Conservation (phyloP, 1,139 yeast species). For the Lodderomyces theae region DNA sequence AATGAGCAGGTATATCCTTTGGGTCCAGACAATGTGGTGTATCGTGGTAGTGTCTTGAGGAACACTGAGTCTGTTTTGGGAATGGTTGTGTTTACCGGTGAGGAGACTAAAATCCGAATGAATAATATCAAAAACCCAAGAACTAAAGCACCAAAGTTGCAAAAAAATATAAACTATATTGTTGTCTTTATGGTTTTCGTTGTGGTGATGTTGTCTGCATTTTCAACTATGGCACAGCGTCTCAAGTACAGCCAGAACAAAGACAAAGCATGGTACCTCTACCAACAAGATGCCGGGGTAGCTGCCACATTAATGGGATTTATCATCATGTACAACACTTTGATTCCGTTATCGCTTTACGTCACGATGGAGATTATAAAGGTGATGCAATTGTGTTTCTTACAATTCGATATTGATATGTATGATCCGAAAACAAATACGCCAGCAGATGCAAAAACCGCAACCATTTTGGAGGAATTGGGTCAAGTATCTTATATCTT, state of each 20-base stretch:
- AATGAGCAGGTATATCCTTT: constrained; percentile 49
- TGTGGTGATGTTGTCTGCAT: constrained; percentile 70
- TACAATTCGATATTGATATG: constrained; percentile 94
- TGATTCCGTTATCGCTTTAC: constrained; percentile 90
- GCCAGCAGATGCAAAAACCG: constrained; percentile 93
- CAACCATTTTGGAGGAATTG: constrained; percentile 90
- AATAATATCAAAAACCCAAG: constrained; percentile 88
- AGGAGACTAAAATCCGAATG: constrained; percentile 94
- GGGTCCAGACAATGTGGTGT: constrained; percentile 75
- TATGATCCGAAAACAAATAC: constrained; percentile 81
- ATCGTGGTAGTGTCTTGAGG: constrained; percentile 85
- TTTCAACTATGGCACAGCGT: constrained; percentile 80
- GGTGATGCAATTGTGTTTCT: constrained; percentile 72
- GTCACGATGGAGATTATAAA: constrained; percentile 97
- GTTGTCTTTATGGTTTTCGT: constrained; percentile 85
- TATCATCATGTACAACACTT: constrained; percentile 93
- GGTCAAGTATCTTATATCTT: constrained; percentile 96
- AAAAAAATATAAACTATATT: constrained; percentile 74
- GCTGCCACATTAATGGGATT: constrained; percentile 94
- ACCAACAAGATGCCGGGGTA: constrained; percentile 72
- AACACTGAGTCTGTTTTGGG: constrained; percentile 77
- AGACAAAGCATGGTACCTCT: constrained; percentile 70
- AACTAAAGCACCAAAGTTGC: constrained; percentile 90
- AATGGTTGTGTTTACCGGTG: constrained; percentile 87
- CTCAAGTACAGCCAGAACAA: constrained; percentile 43